Evolutionary conservation across 2,329 filamentous ascomycete species (phyloP).

Genomic region (Aspergillus arachidicola): DNA sequence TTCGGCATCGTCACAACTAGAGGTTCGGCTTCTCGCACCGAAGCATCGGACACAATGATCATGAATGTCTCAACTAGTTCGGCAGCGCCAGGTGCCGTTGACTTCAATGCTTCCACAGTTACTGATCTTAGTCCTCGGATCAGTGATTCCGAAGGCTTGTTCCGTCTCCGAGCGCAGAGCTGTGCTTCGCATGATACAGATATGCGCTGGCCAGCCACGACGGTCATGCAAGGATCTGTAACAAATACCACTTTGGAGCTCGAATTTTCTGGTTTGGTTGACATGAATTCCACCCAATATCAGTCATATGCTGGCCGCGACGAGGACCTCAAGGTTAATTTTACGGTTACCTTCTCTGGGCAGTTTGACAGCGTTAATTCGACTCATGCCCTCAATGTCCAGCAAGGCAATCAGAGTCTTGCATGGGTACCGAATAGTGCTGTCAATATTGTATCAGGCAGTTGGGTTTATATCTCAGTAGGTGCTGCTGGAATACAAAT

Average conservation of each 20-base stretch:
- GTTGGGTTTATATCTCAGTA: neutral
- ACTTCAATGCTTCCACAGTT: constrained; percentile 3
- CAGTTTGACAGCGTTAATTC: constrained; percentile 7
- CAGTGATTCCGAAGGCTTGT: neutral
- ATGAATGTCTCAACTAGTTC: neutral
- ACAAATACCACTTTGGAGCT: constrained; percentile 3
- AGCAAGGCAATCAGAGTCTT: neutral
- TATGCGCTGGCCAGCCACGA: neutral
- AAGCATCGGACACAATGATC: neutral
- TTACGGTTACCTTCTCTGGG: constrained; percentile 4
- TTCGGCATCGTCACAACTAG: neutral
- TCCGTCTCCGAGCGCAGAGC: neutral
- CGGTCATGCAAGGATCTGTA: neutral
- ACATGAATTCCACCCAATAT: neutral
- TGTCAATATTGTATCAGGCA: neutral
- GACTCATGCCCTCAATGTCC: neutral
- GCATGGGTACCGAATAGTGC: neutral
- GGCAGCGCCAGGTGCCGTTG: neutral
- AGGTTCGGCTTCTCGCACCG: neutral
- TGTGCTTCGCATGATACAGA: neutral
- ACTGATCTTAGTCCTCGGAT: neutral
- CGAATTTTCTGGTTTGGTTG: neutral
- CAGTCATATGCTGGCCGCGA: neutral
- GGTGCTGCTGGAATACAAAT: neutral
- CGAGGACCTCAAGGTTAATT: neutral